Evolutionary conservation across 2,329 filamentous ascomycete species (phyloP).

Genomic region (Cyanodermella asteris): DNA sequence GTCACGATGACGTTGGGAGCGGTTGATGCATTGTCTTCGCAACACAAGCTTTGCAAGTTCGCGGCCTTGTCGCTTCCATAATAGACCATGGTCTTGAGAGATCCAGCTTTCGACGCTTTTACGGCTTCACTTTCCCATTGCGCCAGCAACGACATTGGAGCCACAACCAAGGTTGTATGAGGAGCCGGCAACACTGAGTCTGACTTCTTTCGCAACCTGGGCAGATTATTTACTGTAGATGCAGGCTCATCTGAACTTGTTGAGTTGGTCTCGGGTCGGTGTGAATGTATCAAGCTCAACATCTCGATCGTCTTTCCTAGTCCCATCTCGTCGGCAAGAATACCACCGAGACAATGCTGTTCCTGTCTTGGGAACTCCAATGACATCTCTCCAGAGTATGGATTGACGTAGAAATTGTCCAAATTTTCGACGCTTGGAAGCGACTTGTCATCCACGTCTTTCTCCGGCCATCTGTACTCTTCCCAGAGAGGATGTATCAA

Average conservation of each 20-base stretch:
- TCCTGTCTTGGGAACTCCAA: conserved; percentile 83
- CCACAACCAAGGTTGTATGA: conserved; percentile 82
- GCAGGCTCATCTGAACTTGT: conserved; percentile 7
- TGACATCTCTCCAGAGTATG: conserved; percentile 85
- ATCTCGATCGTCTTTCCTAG: conserved; percentile 97
- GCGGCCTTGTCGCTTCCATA: conserved; percentile 69
- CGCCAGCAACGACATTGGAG: conserved; percentile 85
- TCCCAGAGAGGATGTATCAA: conserved; percentile 98
- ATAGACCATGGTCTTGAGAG: conserved; percentile 69
- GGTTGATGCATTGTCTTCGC: conserved; percentile 44
- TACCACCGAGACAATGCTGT: conserved; percentile 80
- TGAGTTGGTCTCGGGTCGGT: conserved; percentile 36
- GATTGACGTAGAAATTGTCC: conserved; percentile 76
- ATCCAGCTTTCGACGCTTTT: conserved; percentile 68
- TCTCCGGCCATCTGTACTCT: conserved; percentile 72
- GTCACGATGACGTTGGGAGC: conserved; percentile 87
- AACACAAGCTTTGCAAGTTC: conserved; percentile 62
- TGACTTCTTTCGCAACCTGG: conserved; percentile 36
- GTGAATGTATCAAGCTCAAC: conserved; percentile 76
- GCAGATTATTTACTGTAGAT: conserved; percentile 35
- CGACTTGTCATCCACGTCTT: conserved; percentile 67
- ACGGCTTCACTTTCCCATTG: conserved; percentile 95
- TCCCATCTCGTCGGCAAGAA: conserved; percentile 91
- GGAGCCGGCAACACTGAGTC: conserved; percentile 45
- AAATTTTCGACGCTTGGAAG: conserved; percentile 44